A percentile compares a stretch with the other conserved stretches of the same genome.
Evolutionary conservation across 257 asterid genomes (phyloP).

Genomic region (Cruciata laevipes): DNA sequence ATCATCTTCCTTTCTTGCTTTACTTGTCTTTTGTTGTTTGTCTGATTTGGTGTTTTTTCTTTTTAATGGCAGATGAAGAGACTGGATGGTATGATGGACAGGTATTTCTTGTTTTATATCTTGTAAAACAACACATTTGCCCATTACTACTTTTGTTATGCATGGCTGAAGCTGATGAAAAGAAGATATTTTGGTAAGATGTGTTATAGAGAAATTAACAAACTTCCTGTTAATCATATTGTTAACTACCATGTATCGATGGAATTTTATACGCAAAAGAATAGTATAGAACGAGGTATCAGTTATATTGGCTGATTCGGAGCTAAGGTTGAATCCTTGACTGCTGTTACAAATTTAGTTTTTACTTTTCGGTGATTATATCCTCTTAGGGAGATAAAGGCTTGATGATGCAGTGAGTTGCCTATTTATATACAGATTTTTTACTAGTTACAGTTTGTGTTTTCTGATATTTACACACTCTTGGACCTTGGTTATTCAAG

Average conservation of each 20-base stretch:
- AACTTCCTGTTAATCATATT: neutral
- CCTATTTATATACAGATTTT: neutral
- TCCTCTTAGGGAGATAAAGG: neutral
- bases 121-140: too few relatives aligned
- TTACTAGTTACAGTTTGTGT: neutral
- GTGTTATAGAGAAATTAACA: neutral
- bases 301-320: neutral
- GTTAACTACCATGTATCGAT: neutral
- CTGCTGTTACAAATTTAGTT: neutral
- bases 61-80: slow-evolving; percentile 70
- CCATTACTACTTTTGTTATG: neutral
- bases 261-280: neutral
- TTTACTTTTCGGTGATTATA: neutral
- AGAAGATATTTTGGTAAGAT: neutral
- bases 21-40: neutral
- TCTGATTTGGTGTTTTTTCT: neutral
- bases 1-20: slow-evolving; percentile 3
- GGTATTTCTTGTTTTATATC: slow-evolving; percentile 30
- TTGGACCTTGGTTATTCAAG: neutral
- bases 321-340: slow-evolving; percentile 4
- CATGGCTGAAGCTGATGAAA: neutral
- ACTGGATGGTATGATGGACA: slow-evolving; percentile 99
- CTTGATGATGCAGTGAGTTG: neutral
- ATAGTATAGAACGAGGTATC: neutral
- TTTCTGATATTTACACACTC: neutral